phyloP scores from a whole-genome alignment of 2,329 filamentous ascomycete genomes.

The Aspergillus novoparasiticus region DNA sequence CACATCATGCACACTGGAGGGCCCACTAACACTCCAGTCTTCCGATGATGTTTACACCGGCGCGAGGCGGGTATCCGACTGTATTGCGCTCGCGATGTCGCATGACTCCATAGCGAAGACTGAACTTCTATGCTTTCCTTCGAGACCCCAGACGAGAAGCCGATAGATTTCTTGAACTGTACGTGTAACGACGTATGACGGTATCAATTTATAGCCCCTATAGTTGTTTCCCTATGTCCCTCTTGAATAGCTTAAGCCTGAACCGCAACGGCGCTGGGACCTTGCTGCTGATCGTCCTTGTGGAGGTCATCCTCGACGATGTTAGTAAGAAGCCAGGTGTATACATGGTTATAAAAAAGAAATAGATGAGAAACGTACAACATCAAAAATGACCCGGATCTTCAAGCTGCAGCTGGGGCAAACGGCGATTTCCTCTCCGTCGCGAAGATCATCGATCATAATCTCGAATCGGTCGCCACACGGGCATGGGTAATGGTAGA shows the following conservation, averaged over 20 bases:
- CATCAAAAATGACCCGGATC: constrained; percentile 92
- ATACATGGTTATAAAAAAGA: neutral
- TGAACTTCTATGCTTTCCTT: neutral
- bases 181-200: neutral
- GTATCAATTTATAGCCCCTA: neutral
- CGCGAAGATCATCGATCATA: constrained; percentile 76
- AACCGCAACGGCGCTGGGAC: constrained; percentile 38
- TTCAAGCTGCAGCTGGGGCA: constrained; percentile 97
- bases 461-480: constrained; percentile 98
- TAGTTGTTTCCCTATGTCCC: neutral
- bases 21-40: neutral
- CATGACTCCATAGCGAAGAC: neutral
- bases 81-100: neutral
- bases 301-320: constrained; percentile 53
- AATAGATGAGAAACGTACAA: constrained; percentile 55
- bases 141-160: neutral
- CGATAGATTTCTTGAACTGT: neutral
- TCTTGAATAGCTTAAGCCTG: constrained; percentile 39
- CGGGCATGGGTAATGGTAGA: constrained; percentile 95
- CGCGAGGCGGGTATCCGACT: neutral
- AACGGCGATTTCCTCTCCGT: constrained; percentile 92
- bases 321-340: constrained; percentile 3
- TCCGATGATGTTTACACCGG: neutral
- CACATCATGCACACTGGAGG: neutral
- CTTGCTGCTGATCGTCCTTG: constrained; percentile 42